Conservation (phyloP, 1,139 yeast species). For the Yamadazyma pseudoaaseri region DNA sequence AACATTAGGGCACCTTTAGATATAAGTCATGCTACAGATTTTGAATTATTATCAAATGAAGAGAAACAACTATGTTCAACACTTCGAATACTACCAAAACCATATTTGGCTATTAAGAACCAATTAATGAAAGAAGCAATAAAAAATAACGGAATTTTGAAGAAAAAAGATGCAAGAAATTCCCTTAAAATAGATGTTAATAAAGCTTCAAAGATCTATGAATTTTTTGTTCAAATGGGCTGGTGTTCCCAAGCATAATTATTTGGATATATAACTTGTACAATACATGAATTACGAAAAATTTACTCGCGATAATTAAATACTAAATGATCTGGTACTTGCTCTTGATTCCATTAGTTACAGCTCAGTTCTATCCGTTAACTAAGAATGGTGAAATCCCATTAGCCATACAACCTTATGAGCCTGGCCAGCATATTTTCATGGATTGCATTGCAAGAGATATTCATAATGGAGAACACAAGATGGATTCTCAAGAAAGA, state of each 20-base stretch:
- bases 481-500: constrained; percentile 57
- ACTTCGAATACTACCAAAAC: constrained; percentile 84
- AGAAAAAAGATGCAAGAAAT: constrained; percentile 81
- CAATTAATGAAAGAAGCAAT: constrained; percentile 86
- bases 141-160: constrained; percentile 78
- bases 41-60: constrained; percentile 74
- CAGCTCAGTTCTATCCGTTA: constrained; percentile 16
- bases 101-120: constrained; percentile 89
- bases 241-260: constrained; percentile 60
- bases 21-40: constrained; percentile 81
- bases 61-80: constrained; percentile 86
- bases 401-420: constrained; percentile 33
- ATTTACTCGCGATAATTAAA: neutral
- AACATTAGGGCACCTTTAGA: constrained; percentile 58
- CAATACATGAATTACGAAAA: neutral
- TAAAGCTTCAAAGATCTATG: constrained; percentile 85
- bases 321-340: constrained; percentile 6
- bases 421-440: constrained; percentile 43
- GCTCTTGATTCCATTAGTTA: constrained; percentile 7
- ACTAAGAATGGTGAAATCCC: constrained; percentile 34
- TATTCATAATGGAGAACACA: constrained; percentile 76
- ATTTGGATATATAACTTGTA: constrained; percentile 4
- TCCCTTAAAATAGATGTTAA: constrained; percentile 79
- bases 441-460: constrained; percentile 66
- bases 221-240: constrained; percentile 87